These are phyloP conservation scores for Sherardia arvensis DNA, from an alignment of 257 asterid genomes.

Conservation along the genomic window DNA sequence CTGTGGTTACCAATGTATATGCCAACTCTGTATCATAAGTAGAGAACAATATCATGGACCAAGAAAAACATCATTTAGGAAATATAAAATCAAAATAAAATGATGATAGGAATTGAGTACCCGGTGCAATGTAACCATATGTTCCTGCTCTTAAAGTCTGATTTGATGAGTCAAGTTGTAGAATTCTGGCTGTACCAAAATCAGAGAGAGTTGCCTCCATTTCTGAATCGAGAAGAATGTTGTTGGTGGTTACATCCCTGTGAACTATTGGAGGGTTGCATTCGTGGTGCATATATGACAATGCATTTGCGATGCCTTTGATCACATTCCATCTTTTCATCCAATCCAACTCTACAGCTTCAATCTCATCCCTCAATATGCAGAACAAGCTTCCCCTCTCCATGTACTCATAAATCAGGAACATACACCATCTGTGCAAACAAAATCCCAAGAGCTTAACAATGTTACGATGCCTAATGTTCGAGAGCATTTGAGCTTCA, in stretches of 20 bases:
- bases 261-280: not conserved
- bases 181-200: no score
- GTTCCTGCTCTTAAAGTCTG: not conserved
- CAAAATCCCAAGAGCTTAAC: not conserved
- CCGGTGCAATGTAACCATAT: slow-evolving; percentile 3
- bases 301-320: not conserved
- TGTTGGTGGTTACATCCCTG: slow-evolving; percentile 1
- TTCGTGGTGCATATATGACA: slow-evolving; percentile 4
- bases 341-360: slow-evolving; percentile 3
- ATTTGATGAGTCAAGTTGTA: not conserved
- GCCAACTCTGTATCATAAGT: not conserved
- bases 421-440: not conserved
- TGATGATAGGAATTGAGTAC: not conserved
- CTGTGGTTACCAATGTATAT: not conserved
- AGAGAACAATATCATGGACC: not conserved
- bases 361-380: not conserved
- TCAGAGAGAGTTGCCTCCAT: no score
- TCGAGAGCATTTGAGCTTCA: not conserved
- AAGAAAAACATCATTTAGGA: no score
- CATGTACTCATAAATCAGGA: slow-evolving; percentile 5
- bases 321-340: slow-evolving; percentile 6
- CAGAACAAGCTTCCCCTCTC: slow-evolving; percentile 8
- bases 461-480: not conserved
- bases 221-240: no score
- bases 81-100: not conserved